Evolutionary conservation across 495 filamentous ascomycete genomes (phyloP).

Genomic region (Podospora didyma): DNA sequence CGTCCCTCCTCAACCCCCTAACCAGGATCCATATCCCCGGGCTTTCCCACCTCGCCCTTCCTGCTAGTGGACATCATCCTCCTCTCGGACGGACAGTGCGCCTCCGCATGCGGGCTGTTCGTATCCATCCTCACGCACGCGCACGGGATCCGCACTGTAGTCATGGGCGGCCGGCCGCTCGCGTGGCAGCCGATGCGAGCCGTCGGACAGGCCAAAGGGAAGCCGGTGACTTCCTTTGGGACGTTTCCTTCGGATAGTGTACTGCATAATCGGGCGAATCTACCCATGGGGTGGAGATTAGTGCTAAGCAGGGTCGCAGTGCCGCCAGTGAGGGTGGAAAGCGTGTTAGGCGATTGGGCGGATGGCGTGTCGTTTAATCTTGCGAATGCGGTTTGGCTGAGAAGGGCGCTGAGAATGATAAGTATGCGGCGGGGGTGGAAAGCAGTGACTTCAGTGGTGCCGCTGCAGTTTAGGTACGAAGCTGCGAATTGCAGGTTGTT

Average conservation of each 20-base stretch:
- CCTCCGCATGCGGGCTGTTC: slow-evolving; percentile 61
- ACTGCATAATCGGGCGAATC: no score
- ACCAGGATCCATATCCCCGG: slow-evolving; percentile 8
- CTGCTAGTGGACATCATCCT: slow-evolving; percentile 38
- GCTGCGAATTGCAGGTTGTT: slow-evolving; percentile 54
- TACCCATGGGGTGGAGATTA: neutral
- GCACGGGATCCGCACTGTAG: slow-evolving; percentile 55
- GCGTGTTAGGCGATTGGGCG: neutral
- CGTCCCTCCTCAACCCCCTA: neutral
- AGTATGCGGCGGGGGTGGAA: no score
- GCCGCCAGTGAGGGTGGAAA: neutral
- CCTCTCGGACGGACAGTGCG: slow-evolving; percentile 59
- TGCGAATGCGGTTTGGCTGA: neutral
- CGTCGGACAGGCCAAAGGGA: slow-evolving; percentile 57
- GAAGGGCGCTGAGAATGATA: slow-evolving; percentile 20
- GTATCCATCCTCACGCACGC: slow-evolving; percentile 51
- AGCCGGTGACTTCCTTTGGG: slow-evolving; percentile 17
- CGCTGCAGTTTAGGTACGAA: slow-evolving; percentile 50
- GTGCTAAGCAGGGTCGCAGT: neutral
- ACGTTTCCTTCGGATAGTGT: neutral
- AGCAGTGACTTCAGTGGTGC: no score
- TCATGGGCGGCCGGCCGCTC: slow-evolving; percentile 55
- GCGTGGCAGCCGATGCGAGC: slow-evolving; percentile 59
- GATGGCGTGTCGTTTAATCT: slow-evolving; percentile 5
- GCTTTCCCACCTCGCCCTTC: slow-evolving; percentile 13